Percentiles rank a stretch among this genome's conserved stretches.
Evolutionary conservation across 2,329 filamentous ascomycete genomes (phyloP).

Genomic region (Arthrobotrys iridis): DNA sequence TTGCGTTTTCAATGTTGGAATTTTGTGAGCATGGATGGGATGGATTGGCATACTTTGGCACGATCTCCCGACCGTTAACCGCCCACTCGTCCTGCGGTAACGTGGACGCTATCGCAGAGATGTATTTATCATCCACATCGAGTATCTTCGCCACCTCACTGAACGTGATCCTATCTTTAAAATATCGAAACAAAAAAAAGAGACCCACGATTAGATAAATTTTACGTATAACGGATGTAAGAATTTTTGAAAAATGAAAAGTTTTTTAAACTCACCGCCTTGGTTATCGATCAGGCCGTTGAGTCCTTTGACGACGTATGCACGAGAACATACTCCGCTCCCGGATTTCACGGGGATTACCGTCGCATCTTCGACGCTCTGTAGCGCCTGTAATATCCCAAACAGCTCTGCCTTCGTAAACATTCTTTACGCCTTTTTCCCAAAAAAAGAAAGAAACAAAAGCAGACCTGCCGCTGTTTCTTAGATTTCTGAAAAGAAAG

Average conservation of each 20-base stretch:
- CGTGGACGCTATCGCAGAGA: slow-evolving; percentile 1
- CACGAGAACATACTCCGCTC: slow-evolving; percentile 25
- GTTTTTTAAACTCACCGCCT: background rate
- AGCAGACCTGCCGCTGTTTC: background rate
- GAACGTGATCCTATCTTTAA: slow-evolving; percentile 31
- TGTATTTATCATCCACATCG: slow-evolving; percentile 39
- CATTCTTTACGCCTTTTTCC: background rate
- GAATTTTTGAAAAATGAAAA: background rate
- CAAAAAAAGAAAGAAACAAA: background rate
- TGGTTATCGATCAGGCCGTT: slow-evolving; percentile 16
- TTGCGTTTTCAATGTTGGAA: background rate
- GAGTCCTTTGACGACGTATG: slow-evolving; percentile 5
- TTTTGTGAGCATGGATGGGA: background rate
- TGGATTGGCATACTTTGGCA: slow-evolving; percentile 37
- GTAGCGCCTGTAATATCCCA: slow-evolving; percentile 14
- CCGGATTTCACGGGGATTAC: slow-evolving; percentile 42
- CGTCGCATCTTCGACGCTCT: slow-evolving; percentile 3
- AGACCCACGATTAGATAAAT: background rate
- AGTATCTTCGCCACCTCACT: slow-evolving; percentile 7
- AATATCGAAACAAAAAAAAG: background rate
- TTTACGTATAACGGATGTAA: background rate
- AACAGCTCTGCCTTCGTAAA: slow-evolving; percentile 35
- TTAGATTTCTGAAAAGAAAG: background rate
- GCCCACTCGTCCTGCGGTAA: slow-evolving; percentile 36
- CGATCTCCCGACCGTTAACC: slow-evolving; percentile 26